These are phyloP conservation scores for Astragalus glycyphyllos DNA, from an alignment of 306 rosid species.

Conservation along the genomic window DNA sequence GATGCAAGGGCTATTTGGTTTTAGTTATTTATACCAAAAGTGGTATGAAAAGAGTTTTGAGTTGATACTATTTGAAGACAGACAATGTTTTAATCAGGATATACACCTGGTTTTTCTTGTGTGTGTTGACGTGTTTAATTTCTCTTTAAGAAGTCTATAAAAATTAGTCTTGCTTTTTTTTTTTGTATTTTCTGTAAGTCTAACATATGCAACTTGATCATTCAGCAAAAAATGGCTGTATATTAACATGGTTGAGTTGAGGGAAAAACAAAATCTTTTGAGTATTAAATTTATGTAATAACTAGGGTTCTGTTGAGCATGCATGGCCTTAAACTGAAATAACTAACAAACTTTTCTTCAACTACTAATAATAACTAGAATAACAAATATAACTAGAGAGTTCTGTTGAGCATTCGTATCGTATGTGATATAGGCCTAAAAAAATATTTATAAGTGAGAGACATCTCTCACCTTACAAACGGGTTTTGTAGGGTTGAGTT, in stretches of 20 bases:
- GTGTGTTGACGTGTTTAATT: slow-evolving; percentile 50
- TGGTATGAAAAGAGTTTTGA: slow-evolving; percentile 37
- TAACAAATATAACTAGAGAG: too few species aligned
- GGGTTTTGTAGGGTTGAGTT: too few species aligned
- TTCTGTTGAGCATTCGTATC: too few species aligned
- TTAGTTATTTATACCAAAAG: slow-evolving; percentile 45
- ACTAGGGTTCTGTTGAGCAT: too few species aligned
- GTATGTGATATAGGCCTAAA: too few species aligned
- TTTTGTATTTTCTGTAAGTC: slow-evolving; percentile 25
- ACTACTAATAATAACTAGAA: background rate
- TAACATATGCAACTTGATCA: slow-evolving; percentile 22
- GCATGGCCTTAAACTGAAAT: background rate
- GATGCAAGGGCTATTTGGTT: slow-evolving; percentile 98
- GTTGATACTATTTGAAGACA: slow-evolving; percentile 26
- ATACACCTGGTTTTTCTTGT: slow-evolving; percentile 47
- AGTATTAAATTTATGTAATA: background rate
- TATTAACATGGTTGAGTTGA: background rate
- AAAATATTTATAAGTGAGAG: too few species aligned
- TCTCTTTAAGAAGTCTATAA: slow-evolving; percentile 34
- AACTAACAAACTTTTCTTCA: slow-evolving; percentile 3
- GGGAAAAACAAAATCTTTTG: background rate
- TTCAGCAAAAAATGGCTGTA: background rate
- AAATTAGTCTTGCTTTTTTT: background rate
- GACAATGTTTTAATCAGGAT: slow-evolving; percentile 36
- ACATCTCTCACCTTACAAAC: too few species aligned